Evolutionary conservation across 2,329 filamentous ascomycete species (phyloP).

Genomic region (Colletotrichum kahawae): DNA sequence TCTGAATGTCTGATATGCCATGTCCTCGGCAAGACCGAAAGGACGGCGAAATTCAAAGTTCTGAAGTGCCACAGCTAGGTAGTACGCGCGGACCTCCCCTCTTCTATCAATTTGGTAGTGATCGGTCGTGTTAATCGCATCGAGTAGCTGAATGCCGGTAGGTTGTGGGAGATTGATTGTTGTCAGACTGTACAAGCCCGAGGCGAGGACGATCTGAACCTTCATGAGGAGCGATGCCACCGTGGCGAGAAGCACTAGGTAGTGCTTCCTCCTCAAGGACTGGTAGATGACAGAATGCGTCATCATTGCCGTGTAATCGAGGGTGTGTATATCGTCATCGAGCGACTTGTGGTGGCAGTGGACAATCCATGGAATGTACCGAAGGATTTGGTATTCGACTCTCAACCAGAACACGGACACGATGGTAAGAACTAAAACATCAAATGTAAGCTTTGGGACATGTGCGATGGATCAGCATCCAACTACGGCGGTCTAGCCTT

Average conservation of each 20-base stretch:
- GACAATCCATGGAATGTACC: neutral
- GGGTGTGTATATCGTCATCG: neutral
- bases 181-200: neutral
- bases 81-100: neutral
- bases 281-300: neutral
- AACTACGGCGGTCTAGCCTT: no score
- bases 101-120: no score
- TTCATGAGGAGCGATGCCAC: neutral
- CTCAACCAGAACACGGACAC: neutral
- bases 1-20: neutral
- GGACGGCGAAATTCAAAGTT: neutral
- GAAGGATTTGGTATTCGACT: neutral
- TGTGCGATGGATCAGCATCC: no score
- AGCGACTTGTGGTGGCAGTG: neutral
- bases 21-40: neutral
- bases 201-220: neutral
- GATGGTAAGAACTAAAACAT: neutral
- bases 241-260: neutral
- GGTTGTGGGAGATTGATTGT: neutral
- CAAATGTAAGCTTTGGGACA: no score
- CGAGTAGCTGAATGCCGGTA: neutral
- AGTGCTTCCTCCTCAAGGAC: neutral
- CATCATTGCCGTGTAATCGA: neutral
- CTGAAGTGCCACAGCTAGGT: neutral
- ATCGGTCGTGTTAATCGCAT: neutral